These are phyloP conservation scores for Rhizophagus sp. DNA, from an alignment of 192 early-diverging fungal genomes.

Conservation along the genomic window DNA sequence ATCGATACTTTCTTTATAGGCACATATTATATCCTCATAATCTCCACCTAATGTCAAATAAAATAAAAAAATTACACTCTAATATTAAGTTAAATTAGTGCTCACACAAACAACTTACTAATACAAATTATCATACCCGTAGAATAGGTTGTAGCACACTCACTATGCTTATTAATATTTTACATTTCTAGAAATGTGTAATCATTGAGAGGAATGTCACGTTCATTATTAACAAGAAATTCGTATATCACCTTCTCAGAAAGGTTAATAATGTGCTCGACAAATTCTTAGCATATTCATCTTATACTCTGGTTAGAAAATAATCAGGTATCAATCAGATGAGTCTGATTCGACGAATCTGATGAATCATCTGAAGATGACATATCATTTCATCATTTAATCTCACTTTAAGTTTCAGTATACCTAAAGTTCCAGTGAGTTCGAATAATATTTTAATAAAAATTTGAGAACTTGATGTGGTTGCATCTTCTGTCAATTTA, in stretches of 20 bases:
- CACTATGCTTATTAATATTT: too few relatives aligned
- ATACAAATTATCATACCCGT: too few relatives aligned
- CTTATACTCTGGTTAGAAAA: too few relatives aligned
- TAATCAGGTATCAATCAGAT: not conserved
- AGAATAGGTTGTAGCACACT: too few relatives aligned
- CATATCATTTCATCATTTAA: slow-evolving; percentile 64
- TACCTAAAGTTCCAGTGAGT: slow-evolving; percentile 78
- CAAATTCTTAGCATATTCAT: not conserved
- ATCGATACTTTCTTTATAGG: too few relatives aligned
- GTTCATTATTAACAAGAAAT: slow-evolving; percentile 23
- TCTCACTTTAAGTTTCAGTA: slow-evolving; percentile 72
- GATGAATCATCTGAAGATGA: slow-evolving; percentile 35
- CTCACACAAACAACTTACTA: too few relatives aligned
- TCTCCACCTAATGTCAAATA: too few relatives aligned
- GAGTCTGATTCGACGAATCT: not conserved
- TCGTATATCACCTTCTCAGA: slow-evolving; percentile 13
- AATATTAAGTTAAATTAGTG: too few relatives aligned
- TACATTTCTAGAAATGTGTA: too few relatives aligned
- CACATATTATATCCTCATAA: too few relatives aligned
- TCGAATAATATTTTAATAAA: slow-evolving; percentile 95
- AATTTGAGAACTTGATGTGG: slow-evolving; percentile 93
- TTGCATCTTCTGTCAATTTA: slow-evolving; percentile 91
- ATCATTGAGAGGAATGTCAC: slow-evolving; percentile 4
- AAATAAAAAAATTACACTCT: too few relatives aligned
- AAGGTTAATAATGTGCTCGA: slow-evolving; percentile 28